Base-by-base conservation (phyloP, 2,329 filamentous ascomycete species). In the Intubia oerlemansii region DNA sequence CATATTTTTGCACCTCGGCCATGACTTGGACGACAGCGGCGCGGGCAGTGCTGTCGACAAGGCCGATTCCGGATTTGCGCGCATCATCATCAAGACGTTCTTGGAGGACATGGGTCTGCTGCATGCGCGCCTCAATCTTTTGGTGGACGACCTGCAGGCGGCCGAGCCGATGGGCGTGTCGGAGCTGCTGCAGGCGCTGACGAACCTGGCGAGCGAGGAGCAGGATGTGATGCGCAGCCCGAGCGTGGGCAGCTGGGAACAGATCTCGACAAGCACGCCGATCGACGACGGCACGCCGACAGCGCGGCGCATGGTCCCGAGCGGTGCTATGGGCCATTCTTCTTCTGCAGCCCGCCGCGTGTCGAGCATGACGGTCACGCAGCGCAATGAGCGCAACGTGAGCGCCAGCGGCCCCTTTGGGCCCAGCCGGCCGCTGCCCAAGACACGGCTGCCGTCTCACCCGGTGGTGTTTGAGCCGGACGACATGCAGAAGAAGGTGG, bases 71-170 rank as follows among this genome's bases (percentile, higher is more conserved):
- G n/a, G n/a, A n/a, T 21, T 21, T n/a, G 71, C 72, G 4, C 63
- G 80, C 29, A 66, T 95, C 34, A 85, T 79, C 0, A 68, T 98
- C 44, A 95, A 92, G 53, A 78, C 80, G 0, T 98, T 93, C 54
- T 57, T 98, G 15, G 85, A 95, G 40, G 77, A 88, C 15, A 57
- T 93, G 24, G 66, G 68, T 36, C 59, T 95, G 5, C 61, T 98
- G 5, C 78, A 92, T 43, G 65, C 72, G 26, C 71, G 88, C 12
- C 56, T 98, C 11, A 90, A 91, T 44, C 76, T 81, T 36, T 53
- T 98, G 17, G 70, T 95, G 4, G 76, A 79, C 41, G 78, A 88
- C 38, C 65, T 78, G 3, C 70, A 78, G 33, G 64, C 76, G 1
- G 71, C 77, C 24, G 66, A 78, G 40, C 68, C 73, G 3, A 63